phyloP scores from a whole-genome alignment of 192 early-diverging fungal genomes.

The Chytriomyces sp. region DNA sequence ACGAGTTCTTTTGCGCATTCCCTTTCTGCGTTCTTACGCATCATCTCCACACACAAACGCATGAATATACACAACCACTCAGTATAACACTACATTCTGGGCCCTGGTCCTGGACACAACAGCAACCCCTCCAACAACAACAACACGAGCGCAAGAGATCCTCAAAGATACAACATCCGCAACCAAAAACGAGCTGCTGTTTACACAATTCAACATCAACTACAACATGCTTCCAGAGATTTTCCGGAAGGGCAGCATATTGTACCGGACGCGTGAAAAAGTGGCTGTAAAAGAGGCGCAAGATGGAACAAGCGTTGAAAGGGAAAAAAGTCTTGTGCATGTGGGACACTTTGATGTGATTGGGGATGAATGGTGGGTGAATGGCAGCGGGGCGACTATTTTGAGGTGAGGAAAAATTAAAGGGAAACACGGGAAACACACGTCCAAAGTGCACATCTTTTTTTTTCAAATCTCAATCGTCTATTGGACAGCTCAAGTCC shows the following conservation, averaged over 20 bases:
- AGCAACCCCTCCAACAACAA: slow-evolving; percentile 61
- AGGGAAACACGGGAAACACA: too few species aligned
- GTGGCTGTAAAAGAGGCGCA: slow-evolving; percentile 23
- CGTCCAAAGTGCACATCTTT: too few species aligned
- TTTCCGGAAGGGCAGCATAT: slow-evolving; percentile 86
- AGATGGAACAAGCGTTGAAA: slow-evolving; percentile 32
- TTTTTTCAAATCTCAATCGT: too few species aligned
- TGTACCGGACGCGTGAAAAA: slow-evolving; percentile 60
- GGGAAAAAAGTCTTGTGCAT: slow-evolving; percentile 40
- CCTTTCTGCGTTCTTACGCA: not conserved
- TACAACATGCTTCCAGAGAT: slow-evolving; percentile 83
- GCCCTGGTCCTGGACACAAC: slow-evolving; percentile 68
- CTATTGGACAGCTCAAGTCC: too few species aligned
- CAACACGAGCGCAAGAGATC: slow-evolving; percentile 73
- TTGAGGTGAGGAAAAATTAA: not conserved
- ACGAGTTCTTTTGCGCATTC: slow-evolving; percentile 9
- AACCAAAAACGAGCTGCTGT: slow-evolving; percentile 92
- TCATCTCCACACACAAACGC: not conserved
- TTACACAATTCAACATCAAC: slow-evolving; percentile 82
- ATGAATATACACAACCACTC: not conserved
- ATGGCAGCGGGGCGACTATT: not conserved
- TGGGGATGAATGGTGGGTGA: slow-evolving; percentile 52
- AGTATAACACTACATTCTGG: slow-evolving; percentile 97
- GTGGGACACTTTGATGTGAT: slow-evolving; percentile 53
- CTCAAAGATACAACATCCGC: slow-evolving; percentile 87